Evolutionary conservation across 2,329 filamentous ascomycete genomes (phyloP), one percentile per base, ranked within the genome.

Genomic region (Apiospora sp.): DNA sequence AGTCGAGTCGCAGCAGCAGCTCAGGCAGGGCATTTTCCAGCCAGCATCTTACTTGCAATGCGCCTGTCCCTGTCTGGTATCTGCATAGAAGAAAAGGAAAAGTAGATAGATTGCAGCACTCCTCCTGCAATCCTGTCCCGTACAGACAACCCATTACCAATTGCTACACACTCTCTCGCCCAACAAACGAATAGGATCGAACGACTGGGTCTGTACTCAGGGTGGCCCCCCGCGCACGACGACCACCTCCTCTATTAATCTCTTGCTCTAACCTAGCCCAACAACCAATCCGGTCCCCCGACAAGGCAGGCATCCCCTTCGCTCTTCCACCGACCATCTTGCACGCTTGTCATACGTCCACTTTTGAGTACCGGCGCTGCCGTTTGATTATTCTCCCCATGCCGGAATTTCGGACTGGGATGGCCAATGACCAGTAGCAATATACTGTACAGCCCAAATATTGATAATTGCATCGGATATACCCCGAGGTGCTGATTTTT

Each of bases 331-430:
- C 58, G 34, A 37, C 58, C 58, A 41, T 64, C 34, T 64, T 64
- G 58, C 58, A 64, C 58, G 58, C 67, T 69, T 69, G 67, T 49
- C 67, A 49, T 49, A 69, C 67, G 67, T 69, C 67, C 67, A 69
- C 44, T 69, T 49, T 69, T 49, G 67, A 69, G 67, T 69, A 37
- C 67, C 67, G 67, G 67, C 37, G 67, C 67, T 64, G 58, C 58
- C 58, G 58, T 64, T 64, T 64, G 58, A 64, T 64, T 37, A 64
- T 64, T 64, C 58, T 64, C 58, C 24, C 58, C 58, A 41, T 41
- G 58, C 34, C 58, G 58, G 34, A 64, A 64, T 64, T 13, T n/a
- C 58, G 30, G 58, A 64, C 58, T 64, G 58, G 58, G 58, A 41
- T 64, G 58, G 34, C 16, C 58, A 64, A 64, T 64, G 58, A 41